Evolutionary conservation across 768 basidiomycete species (phyloP).

Genomic region (Amanita jacksonii): DNA sequence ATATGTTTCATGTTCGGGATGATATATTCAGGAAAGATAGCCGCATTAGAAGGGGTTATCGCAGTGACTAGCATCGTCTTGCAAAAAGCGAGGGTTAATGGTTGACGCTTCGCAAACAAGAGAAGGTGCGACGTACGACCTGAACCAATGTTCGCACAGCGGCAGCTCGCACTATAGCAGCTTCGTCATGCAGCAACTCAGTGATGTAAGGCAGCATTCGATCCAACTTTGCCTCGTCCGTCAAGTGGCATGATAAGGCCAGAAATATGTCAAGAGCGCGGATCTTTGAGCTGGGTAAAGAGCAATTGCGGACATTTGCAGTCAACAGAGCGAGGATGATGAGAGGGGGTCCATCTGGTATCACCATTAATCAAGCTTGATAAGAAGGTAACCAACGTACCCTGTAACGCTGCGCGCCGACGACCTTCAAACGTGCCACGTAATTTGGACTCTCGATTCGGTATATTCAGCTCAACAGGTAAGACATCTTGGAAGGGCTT

Average conservation of each 20-base stretch:
- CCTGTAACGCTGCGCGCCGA: conserved; percentile 50
- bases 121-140: conserved; percentile 43
- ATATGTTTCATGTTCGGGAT: conserved; percentile 84
- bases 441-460: conserved; percentile 55
- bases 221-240: conserved; percentile 93
- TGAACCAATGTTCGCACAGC: conserved; percentile 75
- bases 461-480: conserved; percentile 68
- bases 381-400: conserved; percentile 20
- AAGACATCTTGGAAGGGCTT: conserved; percentile 66
- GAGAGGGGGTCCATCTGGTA: conserved; percentile 76
- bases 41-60: conserved; percentile 70
- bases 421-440: conserved; percentile 35
- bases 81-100: neutral
- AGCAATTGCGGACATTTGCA: conserved; percentile 83
- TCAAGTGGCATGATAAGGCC: conserved; percentile 69
- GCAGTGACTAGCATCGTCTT: conserved; percentile 53
- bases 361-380: neutral
- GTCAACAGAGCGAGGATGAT: conserved; percentile 82
- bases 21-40: conserved; percentile 93
- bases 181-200: conserved; percentile 80
- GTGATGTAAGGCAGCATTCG: conserved; percentile 89
- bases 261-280: conserved; percentile 81
- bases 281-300: conserved; percentile 77
- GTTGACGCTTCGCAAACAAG: neutral
- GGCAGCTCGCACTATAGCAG: conserved; percentile 70